phyloP scores from a whole-genome alignment of 768 basidiomycete species.

The Trametes cingulata region DNA sequence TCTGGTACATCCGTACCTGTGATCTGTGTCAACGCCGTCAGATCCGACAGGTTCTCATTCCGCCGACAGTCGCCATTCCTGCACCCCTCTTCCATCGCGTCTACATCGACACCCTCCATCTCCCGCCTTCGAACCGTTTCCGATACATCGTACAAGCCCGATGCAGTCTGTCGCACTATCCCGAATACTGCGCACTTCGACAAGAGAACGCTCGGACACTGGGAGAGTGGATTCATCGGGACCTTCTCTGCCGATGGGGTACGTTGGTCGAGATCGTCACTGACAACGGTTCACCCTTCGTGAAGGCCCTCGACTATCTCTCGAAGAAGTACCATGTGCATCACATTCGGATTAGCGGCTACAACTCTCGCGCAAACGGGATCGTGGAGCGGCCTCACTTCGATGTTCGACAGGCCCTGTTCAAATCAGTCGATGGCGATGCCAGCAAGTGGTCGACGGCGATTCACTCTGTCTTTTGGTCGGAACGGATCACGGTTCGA shows the following conservation, averaged over 20 bases:
- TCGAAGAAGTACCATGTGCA: slow-evolving; percentile 34
- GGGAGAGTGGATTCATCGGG: slow-evolving; percentile 37
- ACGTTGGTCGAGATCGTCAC: too few species aligned
- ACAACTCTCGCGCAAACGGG: too few species aligned
- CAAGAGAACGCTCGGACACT: slow-evolving; percentile 31
- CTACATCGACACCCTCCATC: slow-evolving; percentile 44
- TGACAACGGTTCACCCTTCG: slow-evolving; percentile 41
- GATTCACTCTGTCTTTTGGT: slow-evolving; percentile 35
- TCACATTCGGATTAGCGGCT: slow-evolving; percentile 39
- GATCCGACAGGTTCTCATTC: too few species aligned
- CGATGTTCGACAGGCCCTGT: slow-evolving; percentile 21
- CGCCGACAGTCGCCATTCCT: slow-evolving; percentile 24
- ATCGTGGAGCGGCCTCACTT: slow-evolving; percentile 25
- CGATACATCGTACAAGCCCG: slow-evolving; percentile 40
- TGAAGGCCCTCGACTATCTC: slow-evolving; percentile 29
- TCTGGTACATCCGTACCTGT: too few species aligned
- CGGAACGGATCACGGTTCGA: slow-evolving; percentile 36
- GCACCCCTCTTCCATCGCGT: slow-evolving; percentile 35
- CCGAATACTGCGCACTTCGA: slow-evolving; percentile 33
- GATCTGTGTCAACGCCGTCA: too few species aligned
- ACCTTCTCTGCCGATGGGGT: slow-evolving; percentile 44
- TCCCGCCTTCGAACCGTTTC: slow-evolving; percentile 37
- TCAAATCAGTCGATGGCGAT: slow-evolving; percentile 24
- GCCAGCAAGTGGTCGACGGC: slow-evolving; percentile 25
- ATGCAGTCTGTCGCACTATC: slow-evolving; percentile 35